Percentiles rank a stretch among this genome's conserved stretches.
Conservation (phyloP, 345 rosid genomes). For the Sisymbrium irio region DNA sequence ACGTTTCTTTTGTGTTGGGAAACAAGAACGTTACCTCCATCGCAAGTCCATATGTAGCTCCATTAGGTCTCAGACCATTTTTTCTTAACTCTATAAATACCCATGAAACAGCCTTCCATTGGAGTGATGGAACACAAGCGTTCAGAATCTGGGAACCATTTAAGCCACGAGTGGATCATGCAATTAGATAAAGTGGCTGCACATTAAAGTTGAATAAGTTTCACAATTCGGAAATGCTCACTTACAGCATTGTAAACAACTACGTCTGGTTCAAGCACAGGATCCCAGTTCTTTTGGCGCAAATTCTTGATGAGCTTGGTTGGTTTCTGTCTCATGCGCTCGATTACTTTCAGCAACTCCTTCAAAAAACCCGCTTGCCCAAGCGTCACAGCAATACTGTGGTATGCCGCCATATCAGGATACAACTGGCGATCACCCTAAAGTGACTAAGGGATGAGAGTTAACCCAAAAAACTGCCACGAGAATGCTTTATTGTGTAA, state of each 20-base stretch:
- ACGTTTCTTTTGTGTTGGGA: background rate
- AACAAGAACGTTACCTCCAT: constrained; percentile 69
- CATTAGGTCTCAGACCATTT: constrained; percentile 76
- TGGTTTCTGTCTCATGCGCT: constrained; percentile 77
- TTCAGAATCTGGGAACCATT: constrained; percentile 60
- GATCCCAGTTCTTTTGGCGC: constrained; percentile 71
- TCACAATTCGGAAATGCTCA: constrained; percentile 10
- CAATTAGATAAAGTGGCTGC: constrained; percentile 7
- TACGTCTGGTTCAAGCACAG: constrained; percentile 78
- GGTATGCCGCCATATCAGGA: constrained; percentile 95
- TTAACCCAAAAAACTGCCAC: constrained; percentile 33
- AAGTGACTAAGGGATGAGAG: constrained; percentile 31
- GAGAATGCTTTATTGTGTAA: background rate
- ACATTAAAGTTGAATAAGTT: background rate
- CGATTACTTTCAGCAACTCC: constrained; percentile 69
- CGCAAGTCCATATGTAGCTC: constrained; percentile 93
- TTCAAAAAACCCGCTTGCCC: constrained; percentile 84
- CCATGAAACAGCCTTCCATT: constrained; percentile 94
- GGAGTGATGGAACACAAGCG: constrained; percentile 78
- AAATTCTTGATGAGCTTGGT: constrained; percentile 40
- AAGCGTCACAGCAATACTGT: constrained; percentile 71
- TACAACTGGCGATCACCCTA: constrained; percentile 74
- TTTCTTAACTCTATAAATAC: constrained; percentile 80
- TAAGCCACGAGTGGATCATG: constrained; percentile 3
- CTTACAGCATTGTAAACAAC: constrained; percentile 96